A percentile compares a stretch with the other conserved stretches of the same genome.
These are phyloP conservation scores for Brassica cretica DNA, from an alignment of 345 rosid genomes.

Conservation along the genomic window DNA sequence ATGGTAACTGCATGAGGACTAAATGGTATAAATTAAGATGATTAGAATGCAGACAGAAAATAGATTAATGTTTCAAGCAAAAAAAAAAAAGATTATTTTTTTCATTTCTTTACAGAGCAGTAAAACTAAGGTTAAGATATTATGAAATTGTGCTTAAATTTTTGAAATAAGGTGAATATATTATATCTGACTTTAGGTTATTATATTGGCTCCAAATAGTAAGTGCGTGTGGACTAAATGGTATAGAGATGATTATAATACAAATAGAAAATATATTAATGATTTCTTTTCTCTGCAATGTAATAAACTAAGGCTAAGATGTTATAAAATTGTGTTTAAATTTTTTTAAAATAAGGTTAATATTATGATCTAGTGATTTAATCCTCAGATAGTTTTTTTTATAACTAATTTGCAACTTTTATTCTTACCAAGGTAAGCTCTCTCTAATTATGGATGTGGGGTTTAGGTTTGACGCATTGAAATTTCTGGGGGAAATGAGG, in stretches of 20 bases:
- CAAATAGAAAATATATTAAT: background rate
- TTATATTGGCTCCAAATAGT: background rate
- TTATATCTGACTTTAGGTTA: background rate
- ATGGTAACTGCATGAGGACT: background rate
- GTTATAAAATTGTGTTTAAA: background rate
- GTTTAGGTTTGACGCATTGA: constrained; percentile 79
- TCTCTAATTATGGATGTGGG: background rate
- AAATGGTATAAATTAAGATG: background rate
- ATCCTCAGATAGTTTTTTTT: background rate
- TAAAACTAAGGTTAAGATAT: too few species aligned
- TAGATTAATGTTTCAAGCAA: background rate
- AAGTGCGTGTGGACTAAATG: background rate
- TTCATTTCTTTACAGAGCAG: too few species aligned
- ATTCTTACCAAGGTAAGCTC: background rate
- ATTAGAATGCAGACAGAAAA: background rate
- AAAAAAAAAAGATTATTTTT: too few species aligned
- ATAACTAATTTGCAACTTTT: background rate
- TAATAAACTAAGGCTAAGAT: background rate
- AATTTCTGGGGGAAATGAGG: constrained; percentile 80
- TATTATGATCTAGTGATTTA: background rate
- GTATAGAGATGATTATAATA: background rate
- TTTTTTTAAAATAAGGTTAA: background rate
- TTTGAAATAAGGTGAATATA: too few species aligned
- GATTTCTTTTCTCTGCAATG: background rate
- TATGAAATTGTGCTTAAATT: too few species aligned